These are phyloP conservation scores for Talaromyces marneffei DNA, from an alignment of 2,329 filamentous ascomycete species.

Conservation along the genomic window DNA sequence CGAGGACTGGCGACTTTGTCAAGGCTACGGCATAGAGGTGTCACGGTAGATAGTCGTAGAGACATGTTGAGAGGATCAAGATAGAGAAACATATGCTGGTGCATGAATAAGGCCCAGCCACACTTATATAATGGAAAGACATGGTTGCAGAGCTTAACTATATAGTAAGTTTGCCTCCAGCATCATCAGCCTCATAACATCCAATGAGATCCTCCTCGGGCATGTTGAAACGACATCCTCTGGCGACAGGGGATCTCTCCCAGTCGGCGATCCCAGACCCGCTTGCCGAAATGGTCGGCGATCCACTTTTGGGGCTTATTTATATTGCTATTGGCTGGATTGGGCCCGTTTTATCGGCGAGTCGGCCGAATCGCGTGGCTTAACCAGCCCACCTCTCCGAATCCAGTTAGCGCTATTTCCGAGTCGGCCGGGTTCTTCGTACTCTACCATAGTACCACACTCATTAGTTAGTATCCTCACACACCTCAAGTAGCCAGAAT, in stretches of 20 bases:
- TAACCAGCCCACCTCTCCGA: background rate
- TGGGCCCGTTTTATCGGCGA: background rate
- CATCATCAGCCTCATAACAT: background rate
- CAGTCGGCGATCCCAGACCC: background rate
- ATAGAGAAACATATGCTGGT: background rate
- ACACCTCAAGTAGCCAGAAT: too few relatives aligned
- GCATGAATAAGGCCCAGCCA: background rate
- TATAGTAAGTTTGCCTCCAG: background rate
- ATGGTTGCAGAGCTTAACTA: background rate
- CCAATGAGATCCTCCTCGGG: background rate
- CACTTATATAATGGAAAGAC: background rate
- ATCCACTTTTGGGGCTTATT: background rate
- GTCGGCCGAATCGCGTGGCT: background rate
- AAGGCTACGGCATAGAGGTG: background rate
- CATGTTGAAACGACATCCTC: background rate
- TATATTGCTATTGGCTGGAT: background rate
- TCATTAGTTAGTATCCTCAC: too few relatives aligned
- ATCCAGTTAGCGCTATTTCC: background rate
- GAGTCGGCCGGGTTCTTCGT: conserved; percentile 6
- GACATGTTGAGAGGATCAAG: background rate
- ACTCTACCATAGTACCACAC: too few relatives aligned
- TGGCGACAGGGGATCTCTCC: background rate
- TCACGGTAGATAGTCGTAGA: background rate
- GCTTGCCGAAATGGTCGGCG: background rate
- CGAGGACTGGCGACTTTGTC: background rate